Evolutionary conservation across 2,329 filamentous ascomycete genomes (phyloP).

Genomic region (Botryosphaeria dothidea): DNA sequence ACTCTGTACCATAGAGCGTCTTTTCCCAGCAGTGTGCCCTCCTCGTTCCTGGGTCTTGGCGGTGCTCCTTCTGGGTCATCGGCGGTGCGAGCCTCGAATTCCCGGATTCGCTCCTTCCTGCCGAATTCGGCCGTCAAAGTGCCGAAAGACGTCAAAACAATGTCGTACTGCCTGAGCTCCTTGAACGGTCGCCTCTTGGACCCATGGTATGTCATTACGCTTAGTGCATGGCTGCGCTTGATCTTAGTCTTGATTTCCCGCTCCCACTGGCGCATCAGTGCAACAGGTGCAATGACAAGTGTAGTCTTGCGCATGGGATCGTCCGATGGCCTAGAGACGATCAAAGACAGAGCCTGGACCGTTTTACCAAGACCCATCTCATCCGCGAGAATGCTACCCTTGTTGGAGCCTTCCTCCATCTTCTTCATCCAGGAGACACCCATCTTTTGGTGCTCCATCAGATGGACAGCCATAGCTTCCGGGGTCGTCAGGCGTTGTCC

Average conservation of each 20-base stretch:
- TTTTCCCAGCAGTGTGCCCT: conserved; percentile 55
- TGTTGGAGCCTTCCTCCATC: conserved; percentile 70
- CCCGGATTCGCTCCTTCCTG: conserved; percentile 50
- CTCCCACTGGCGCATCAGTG: conserved; percentile 81
- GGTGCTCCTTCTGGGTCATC: conserved; percentile 84
- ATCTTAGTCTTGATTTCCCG: conserved; percentile 74
- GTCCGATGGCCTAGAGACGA: conserved; percentile 66
- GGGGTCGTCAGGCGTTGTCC: conserved; percentile 70
- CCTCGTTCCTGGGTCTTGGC: conserved; percentile 73
- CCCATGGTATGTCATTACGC: conserved; percentile 70
- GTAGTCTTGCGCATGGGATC: conserved; percentile 67
- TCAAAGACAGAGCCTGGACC: conserved; percentile 77
- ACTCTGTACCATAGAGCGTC: conserved; percentile 66
- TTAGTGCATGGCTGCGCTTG: conserved; percentile 58
- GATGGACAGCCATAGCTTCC: conserved; percentile 62
- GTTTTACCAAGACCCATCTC: conserved; percentile 87
- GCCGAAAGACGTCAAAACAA: conserved; percentile 79
- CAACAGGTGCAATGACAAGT: conserved; percentile 79
- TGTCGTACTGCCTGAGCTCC: conserved; percentile 66
- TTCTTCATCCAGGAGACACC: conserved; percentile 75
- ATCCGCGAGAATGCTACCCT: conserved; percentile 67
- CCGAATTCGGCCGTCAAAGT: conserved; percentile 52
- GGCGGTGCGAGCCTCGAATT: conserved; percentile 86
- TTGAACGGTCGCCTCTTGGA: conserved; percentile 59
- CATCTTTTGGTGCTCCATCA: conserved; percentile 82